Conservation (phyloP, 768 basidiomycete genomes). For the Hirschioporus abietinus region DNA sequence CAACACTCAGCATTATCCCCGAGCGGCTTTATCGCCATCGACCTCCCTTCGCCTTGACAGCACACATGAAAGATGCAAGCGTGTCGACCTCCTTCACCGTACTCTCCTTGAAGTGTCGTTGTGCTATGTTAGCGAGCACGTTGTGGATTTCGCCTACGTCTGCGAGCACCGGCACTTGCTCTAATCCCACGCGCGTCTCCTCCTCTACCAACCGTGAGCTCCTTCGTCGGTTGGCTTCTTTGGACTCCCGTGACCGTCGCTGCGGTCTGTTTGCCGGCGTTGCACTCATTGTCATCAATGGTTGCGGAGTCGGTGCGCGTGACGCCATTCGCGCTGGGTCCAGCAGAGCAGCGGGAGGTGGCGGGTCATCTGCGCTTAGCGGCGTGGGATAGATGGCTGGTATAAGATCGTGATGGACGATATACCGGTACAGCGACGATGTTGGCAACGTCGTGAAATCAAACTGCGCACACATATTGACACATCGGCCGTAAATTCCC, state of each 20-base stretch:
- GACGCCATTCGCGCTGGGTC: constrained; percentile 40
- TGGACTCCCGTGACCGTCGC: constrained; percentile 55
- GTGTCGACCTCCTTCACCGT: constrained; percentile 73
- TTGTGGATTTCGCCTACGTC: constrained; percentile 65
- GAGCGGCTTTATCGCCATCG: constrained; percentile 1
- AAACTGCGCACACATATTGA: constrained; percentile 39
- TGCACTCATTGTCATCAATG: constrained; percentile 21
- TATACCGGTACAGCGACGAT: constrained; percentile 62
- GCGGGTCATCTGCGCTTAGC: constrained; percentile 59
- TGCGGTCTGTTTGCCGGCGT: constrained; percentile 71
- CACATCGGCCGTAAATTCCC: background rate
- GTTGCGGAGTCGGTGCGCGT: constrained; percentile 45
- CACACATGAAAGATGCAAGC: constrained; percentile 75
- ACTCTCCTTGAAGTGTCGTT: constrained; percentile 65
- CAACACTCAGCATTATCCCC: background rate
- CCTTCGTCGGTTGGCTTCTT: constrained; percentile 44
- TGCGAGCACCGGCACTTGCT: constrained; percentile 59
- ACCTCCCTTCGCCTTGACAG: constrained; percentile 48
- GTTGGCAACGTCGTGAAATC: constrained; percentile 71
- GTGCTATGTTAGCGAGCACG: constrained; percentile 63
- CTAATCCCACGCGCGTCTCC: constrained; percentile 29
- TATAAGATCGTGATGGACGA: constrained; percentile 66
- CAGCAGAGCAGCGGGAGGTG: constrained; percentile 57
- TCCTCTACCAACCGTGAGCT: constrained; percentile 75
- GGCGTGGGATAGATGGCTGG: constrained; percentile 71